Evolutionary conservation across 371 early-diverging fungal genomes (phyloP).

Genomic region (Mortierella sp.): DNA sequence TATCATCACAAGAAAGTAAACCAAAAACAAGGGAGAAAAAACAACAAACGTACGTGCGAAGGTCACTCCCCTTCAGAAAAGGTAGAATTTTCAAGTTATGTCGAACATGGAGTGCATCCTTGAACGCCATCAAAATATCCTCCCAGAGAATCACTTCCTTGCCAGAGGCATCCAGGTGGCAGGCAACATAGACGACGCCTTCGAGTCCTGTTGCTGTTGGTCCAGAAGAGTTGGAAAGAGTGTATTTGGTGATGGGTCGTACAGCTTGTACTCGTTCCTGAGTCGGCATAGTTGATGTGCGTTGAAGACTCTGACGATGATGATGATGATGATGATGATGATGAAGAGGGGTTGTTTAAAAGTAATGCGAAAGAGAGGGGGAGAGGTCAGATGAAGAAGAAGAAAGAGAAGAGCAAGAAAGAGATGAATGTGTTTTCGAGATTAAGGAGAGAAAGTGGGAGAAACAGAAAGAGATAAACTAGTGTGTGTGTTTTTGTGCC

Average conservation of each 20-base stretch:
- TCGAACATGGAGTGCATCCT: background rate
- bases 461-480: too few species aligned
- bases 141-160: constrained; percentile 1
- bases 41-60: background rate
- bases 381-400: background rate
- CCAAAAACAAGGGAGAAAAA: background rate
- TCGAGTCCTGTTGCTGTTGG: background rate
- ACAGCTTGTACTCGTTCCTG: background rate
- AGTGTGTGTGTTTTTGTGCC: too few species aligned
- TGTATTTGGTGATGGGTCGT: background rate
- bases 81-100: background rate
- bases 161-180: constrained; percentile 3
- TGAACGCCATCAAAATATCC: background rate
- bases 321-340: background rate
- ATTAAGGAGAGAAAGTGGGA: too few species aligned
- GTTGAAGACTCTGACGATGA: background rate
- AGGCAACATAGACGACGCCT: background rate
- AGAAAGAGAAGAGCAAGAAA: background rate
- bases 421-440: too few species aligned
- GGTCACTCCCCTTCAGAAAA: background rate
- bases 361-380: background rate
- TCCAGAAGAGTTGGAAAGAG: background rate
- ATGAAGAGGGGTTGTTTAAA: background rate
- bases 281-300: background rate
- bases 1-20: background rate